phyloP scores from a whole-genome alignment of 1,139 yeast species.

The Suhomyces bribrorum region DNA sequence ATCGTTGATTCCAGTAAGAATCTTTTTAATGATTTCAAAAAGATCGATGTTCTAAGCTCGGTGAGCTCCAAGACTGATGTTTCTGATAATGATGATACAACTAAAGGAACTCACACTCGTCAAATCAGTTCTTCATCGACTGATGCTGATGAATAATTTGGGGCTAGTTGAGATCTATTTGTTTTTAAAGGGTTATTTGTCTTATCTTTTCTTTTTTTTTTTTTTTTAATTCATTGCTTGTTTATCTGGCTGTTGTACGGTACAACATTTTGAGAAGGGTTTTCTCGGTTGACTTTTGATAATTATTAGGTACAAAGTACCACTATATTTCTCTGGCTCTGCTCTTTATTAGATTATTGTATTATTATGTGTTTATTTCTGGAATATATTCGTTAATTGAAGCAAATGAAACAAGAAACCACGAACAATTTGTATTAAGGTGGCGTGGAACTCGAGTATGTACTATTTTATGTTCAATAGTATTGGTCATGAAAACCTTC shows the following conservation, averaged over 20 bases:
- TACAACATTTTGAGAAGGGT: slow-evolving; percentile 5
- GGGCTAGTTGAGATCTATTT: not conserved
- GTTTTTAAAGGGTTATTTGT: not conserved
- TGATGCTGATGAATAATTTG: slow-evolving; percentile 8
- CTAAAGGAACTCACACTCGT: slow-evolving; percentile 2
- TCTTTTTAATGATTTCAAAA: slow-evolving; percentile 24
- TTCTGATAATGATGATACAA: slow-evolving; percentile 4
- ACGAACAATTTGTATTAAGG: no score
- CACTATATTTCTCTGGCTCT: not conserved
- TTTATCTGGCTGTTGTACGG: slow-evolving; percentile 6
- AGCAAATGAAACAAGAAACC: no score
- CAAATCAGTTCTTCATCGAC: slow-evolving; percentile 7
- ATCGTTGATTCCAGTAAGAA: slow-evolving; percentile 19
- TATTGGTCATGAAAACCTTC: not conserved
- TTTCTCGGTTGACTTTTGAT: slow-evolving; percentile 5
- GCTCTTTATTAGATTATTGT: slow-evolving; percentile 5
- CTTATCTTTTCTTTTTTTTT: slow-evolving; percentile 1
- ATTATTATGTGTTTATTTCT: slow-evolving; percentile 9
- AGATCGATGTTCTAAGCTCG: slow-evolving; percentile 13
- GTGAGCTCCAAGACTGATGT: slow-evolving; percentile 10
- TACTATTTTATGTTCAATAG: not conserved
- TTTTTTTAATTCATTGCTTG: slow-evolving; percentile 7
- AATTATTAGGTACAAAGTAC: not conserved
- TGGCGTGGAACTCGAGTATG: no score
- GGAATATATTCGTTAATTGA: slow-evolving; percentile 3